Base-by-base conservation (phyloP, 1,284 basidiomycete genomes). In the Bjerkandera adusta region DNA sequence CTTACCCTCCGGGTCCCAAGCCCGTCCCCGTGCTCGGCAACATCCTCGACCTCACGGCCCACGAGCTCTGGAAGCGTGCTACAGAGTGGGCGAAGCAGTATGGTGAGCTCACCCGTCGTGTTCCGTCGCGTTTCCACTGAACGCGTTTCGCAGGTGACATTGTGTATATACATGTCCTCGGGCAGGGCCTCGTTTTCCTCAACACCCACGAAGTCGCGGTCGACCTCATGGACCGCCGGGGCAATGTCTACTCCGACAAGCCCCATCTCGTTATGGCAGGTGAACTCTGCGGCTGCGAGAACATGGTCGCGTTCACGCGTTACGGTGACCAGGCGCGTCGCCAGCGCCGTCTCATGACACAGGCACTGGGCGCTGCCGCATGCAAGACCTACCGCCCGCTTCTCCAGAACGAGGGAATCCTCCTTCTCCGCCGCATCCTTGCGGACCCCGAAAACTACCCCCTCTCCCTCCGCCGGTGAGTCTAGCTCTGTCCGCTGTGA, bases 231-330 rank as follows among this genome's bases (percentile, higher is more conserved):
- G 84, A 86, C 51, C 83, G 77, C 58, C 76, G 79, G 25, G 82
- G 83, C 16, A 68, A 72, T 5, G 79, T 85, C 45, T 89, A 88
- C 61, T 80, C 83, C 16, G 85, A 88, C 64, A 85, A 83, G 57
- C 83, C 83, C 0, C 68, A 69, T 27, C 67, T 87, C 27, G 68
- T 82, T 44, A 88, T 88, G 85, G 70, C 69, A 36, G 66, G 66
- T 37, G 68, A 88, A 51, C 68, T 88, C 59, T 86, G 85, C 58
- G 84, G 83, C 36, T 85, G 82, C 59, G 73, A 83, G 52, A 76
- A 85, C 59, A 86, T 86, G 81, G 78, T 83, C 46, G 83, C 83
- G 0, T 86, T 88, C 61, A 83, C 81, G 4, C 70, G 71, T 8
- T 85, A 86, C 54, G 77, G 79, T 35, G 77, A 82, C 49, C 70